Evolutionary conservation across 192 early-diverging fungal species (phyloP).

Genomic region (Gigaspora rosea): DNA sequence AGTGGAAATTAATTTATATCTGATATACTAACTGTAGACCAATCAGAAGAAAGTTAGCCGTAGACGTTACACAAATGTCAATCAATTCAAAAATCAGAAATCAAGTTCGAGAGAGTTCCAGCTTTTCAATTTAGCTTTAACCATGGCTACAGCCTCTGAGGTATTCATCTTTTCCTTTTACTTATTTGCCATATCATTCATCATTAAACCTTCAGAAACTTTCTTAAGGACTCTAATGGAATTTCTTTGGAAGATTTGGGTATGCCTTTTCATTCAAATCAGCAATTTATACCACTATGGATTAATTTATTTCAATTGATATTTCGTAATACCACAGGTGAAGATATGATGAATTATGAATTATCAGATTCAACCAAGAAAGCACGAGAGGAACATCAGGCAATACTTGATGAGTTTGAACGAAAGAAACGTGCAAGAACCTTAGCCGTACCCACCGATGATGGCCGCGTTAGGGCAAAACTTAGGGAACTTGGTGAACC

Average conservation of each 20-base stretch:
- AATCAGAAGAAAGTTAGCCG: no score
- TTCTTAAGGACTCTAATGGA: constrained; percentile 30
- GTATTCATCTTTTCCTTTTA: no score
- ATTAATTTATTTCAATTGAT: not conserved
- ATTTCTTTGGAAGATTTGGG: constrained; percentile 50
- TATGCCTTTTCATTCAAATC: constrained; percentile 5
- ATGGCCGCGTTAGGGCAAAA: constrained; percentile 69
- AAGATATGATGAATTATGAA: constrained; percentile 44
- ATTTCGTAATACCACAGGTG: constrained; percentile 11
- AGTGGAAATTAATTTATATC: no score
- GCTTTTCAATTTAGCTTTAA: no score
- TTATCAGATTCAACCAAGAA: constrained; percentile 47
- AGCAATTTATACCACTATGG: not conserved
- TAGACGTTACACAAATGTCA: no score
- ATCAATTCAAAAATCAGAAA: no score
- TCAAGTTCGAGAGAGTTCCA: no score
- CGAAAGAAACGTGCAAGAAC: constrained; percentile 73
- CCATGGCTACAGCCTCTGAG: no score
- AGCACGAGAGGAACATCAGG: constrained; percentile 52
- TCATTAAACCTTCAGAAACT: no score
- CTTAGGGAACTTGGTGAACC: constrained; percentile 83
- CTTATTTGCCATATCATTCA: no score
- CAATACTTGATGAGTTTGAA: constrained; percentile 70
- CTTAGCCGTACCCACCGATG: constrained; percentile 91
- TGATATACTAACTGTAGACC: no score